Evolutionary conservation across 2,329 filamentous ascomycete species (phyloP), one percentile per base, ranked within the genome.

Genomic region (Trichoderma koningiopsis): DNA sequence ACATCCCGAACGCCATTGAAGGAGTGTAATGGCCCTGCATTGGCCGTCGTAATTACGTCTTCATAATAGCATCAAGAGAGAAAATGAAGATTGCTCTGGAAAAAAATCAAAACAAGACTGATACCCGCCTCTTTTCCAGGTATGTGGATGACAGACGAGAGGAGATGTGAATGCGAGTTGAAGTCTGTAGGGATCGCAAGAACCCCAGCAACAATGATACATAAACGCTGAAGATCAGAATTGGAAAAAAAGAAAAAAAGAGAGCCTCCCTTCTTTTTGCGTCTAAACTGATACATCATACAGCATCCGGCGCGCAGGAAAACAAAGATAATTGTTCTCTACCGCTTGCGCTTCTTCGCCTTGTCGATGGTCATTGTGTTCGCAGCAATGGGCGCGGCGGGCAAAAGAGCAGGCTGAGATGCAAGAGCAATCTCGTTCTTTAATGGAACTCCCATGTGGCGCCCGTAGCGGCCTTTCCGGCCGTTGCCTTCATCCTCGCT

Each of bases 401-500:
- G 81, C 47, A 84, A 78, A 57, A 85, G 78, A 56, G 79, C 75
- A 68, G 76, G 77, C 68, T 76, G 82, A 66, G 77, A 49, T 78
- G 78, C 70, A 75, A 78, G 68, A 73, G 79, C 24, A 74, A 83
- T 74, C 33, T 89, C 88, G 40, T 87, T 86, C 77, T 86, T 86
- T 75, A 89, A 83, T 64, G 88, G 87, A 49, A 91, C 88, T 69
- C 88, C 88, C 88, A 91, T 91, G 78, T 91, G 88, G 72, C 88
- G 87, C 74, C 88, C 88, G 77, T 97, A 98, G 69, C 96, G 91
- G 72, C 96, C 96, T 81, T 97, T 98, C 77, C 96, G 92, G 72
- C 95, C 96, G 79, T 98, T 98, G 72, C 94, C 94, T 81, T 99
- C 96, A 75, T 99, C 96, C 81, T 99, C 96, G 80, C 94, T 97